Percentiles rank a stretch among this genome's conserved stretches.
phyloP scores from a whole-genome alignment of 2,329 filamentous ascomycete genomes.

The Apiospora aurea region DNA sequence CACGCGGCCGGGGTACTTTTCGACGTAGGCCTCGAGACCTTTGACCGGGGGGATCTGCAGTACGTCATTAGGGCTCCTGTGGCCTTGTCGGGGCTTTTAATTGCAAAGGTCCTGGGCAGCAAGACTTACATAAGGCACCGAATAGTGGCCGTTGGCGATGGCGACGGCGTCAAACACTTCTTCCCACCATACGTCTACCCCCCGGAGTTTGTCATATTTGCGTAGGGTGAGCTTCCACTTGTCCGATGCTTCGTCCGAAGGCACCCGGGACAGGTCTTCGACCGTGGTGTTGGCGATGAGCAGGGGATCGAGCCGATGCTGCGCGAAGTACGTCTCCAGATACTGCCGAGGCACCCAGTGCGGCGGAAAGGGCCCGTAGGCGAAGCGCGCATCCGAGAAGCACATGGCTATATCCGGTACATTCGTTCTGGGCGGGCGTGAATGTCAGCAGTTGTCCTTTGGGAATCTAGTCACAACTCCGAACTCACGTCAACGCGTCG shows the following conservation, averaged over 20 bases:
- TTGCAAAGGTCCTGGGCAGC: too few species aligned
- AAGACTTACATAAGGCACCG: conserved; percentile 51
- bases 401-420: conserved; percentile 64
- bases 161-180: conserved; percentile 47
- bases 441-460: neutral
- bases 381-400: conserved; percentile 59
- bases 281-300: conserved; percentile 60
- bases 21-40: conserved; percentile 50
- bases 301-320: conserved; percentile 53
- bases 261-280: conserved; percentile 52
- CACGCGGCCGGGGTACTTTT: conserved; percentile 48
- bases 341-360: conserved; percentile 63
- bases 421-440: conserved; percentile 51
- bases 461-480: neutral
- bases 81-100: too few species aligned
- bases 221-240: conserved; percentile 57
- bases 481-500: conserved; percentile 55
- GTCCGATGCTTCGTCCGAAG: conserved; percentile 29
- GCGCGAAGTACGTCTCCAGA: conserved; percentile 61
- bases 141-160: conserved; percentile 42
- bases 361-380: conserved; percentile 63
- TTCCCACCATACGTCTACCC: conserved; percentile 60
- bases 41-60: conserved; percentile 53
- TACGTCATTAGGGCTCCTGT: too few species aligned
- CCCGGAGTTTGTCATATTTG: conserved; percentile 50